Evolutionary conservation across 2,329 filamentous ascomycete genomes (phyloP).

Genomic region (Pseudocercospora crystallina): DNA sequence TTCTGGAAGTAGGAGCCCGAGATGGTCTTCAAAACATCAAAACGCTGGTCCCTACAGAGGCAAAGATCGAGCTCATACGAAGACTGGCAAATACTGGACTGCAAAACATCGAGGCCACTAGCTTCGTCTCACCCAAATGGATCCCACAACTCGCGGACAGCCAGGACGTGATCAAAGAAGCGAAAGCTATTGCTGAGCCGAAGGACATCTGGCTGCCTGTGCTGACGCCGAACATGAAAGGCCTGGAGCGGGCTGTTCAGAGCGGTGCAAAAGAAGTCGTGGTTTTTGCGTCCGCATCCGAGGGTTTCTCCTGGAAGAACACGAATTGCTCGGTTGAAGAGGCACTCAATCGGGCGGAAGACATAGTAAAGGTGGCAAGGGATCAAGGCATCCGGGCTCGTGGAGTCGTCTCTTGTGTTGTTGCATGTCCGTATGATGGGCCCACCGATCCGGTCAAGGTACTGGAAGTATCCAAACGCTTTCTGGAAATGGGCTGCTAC

Average conservation of each 20-base stretch:
- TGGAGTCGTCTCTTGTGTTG: slow-evolving; percentile 45
- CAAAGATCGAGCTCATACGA: slow-evolving; percentile 51
- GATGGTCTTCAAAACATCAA: slow-evolving; percentile 57
- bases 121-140: slow-evolving; percentile 56
- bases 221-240: slow-evolving; percentile 43
- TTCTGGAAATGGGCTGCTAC: slow-evolving; percentile 31
- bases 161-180: slow-evolving; percentile 18
- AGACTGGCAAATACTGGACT: slow-evolving; percentile 50
- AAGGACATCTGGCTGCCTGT: slow-evolving; percentile 34
- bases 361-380: slow-evolving; percentile 35
- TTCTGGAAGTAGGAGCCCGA: slow-evolving; percentile 55
- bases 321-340: slow-evolving; percentile 43
- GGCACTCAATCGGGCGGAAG: slow-evolving; percentile 36
- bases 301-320: slow-evolving; percentile 45
- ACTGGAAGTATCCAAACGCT: slow-evolving; percentile 16
- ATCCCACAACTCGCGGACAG: slow-evolving; percentile 48
- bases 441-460: slow-evolving; percentile 27
- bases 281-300: slow-evolving; percentile 43
- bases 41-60: slow-evolving; percentile 47
- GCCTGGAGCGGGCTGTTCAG: slow-evolving; percentile 58
- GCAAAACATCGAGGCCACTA: slow-evolving; percentile 53
- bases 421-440: slow-evolving; percentile 41
- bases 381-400: slow-evolving; percentile 35
- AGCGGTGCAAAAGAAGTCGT: slow-evolving; percentile 40
- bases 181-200: slow-evolving; percentile 11